Conservation (phyloP, 257 asterid species). For the Voacanga thouarsii region DNA sequence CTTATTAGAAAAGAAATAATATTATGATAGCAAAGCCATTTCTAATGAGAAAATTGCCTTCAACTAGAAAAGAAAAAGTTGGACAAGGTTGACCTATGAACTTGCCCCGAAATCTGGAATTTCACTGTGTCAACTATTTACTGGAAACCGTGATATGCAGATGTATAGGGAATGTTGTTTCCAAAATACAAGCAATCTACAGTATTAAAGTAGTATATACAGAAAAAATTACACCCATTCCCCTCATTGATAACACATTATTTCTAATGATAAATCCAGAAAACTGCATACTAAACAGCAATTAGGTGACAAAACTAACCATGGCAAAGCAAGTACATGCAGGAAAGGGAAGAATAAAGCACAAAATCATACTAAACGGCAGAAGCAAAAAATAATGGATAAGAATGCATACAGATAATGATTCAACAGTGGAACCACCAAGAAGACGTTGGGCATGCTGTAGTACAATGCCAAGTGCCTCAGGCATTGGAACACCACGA, state of each 20-base stretch:
- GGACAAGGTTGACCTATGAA: no score
- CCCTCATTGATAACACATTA: not conserved
- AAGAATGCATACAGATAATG: constrained; percentile 68
- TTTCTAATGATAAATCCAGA: not conserved
- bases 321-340: not conserved
- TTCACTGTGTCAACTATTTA: no score
- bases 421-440: constrained; percentile 59
- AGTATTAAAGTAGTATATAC: not conserved
- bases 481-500: constrained; percentile 60
- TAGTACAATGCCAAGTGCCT: constrained; percentile 60
- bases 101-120: no score
- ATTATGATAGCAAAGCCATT: not conserved
- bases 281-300: not conserved
- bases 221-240: not conserved
- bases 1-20: no score
- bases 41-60: not conserved
- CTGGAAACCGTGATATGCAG: not conserved
- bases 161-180: not conserved
- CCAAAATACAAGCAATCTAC: not conserved
- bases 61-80: not conserved
- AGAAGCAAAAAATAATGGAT: not conserved
- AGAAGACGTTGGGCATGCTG: constrained; percentile 68
- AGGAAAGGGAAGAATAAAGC: not conserved
- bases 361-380: not conserved
- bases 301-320: not conserved